phyloP scores from a whole-genome alignment of 345 rosid genomes.

The Pugionium dolabratum region DNA sequence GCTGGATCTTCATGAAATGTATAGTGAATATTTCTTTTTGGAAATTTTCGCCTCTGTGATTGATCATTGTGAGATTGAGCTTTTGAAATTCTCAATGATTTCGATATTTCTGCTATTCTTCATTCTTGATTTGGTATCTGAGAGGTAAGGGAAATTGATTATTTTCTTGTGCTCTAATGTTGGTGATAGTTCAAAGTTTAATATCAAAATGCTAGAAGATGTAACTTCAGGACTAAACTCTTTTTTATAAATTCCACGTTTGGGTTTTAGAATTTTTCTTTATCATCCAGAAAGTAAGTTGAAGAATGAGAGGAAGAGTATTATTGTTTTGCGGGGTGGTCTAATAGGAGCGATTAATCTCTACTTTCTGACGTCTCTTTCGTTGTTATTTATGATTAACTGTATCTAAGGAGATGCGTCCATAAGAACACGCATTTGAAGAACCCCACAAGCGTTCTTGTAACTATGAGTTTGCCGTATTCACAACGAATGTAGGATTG shows the following conservation, averaged over 20 bases:
- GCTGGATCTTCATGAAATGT: not conserved
- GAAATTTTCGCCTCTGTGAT: not conserved
- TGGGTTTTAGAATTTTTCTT: too few species aligned
- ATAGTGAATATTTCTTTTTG: not conserved
- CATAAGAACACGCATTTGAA: not conserved
- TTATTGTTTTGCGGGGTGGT: too few species aligned
- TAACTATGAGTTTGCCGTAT: not conserved
- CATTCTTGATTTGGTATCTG: conserved; percentile 9
- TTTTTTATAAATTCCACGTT: too few species aligned
- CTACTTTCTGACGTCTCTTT: too few species aligned
- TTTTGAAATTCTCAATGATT: not conserved
- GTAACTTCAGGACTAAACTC: too few species aligned
- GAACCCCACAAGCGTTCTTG: not conserved
- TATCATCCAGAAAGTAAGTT: too few species aligned
- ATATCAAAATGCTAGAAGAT: not conserved
- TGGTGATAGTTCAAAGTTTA: not conserved
- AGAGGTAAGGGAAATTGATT: not conserved
- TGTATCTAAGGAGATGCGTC: not conserved
- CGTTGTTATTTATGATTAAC: too few species aligned
- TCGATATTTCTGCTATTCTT: not conserved
- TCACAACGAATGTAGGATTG: not conserved
- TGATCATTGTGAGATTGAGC: not conserved
- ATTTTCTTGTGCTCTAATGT: not conserved
- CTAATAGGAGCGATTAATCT: too few species aligned
- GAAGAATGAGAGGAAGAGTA: too few species aligned